A percentile compares a stretch with the other conserved stretches of the same genome.
Conservation (phyloP, 257 asterid genomes). For the Vinca minor region DNA sequence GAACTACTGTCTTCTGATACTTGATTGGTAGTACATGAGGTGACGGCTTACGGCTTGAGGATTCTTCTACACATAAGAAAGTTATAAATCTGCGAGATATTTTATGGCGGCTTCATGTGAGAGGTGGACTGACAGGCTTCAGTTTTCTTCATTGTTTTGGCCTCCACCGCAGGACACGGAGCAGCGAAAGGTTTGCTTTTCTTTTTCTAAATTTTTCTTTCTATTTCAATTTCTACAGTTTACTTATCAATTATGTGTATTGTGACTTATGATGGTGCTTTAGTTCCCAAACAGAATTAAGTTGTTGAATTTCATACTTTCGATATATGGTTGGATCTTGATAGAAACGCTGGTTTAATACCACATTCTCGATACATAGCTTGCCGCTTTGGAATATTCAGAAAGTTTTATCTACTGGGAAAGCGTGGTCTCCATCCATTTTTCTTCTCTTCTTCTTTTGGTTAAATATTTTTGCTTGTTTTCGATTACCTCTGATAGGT, state of each 20-base stretch:
- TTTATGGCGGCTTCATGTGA: conserved; percentile 65
- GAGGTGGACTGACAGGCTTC: conserved; percentile 88
- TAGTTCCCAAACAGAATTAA: conserved; percentile 1
- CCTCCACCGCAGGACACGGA: conserved; percentile 81
- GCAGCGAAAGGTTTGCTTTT: conserved; percentile 66
- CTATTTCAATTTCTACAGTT: neutral
- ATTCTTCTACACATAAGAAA: conserved; percentile 31
- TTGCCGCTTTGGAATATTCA: neutral
- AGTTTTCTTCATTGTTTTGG: conserved; percentile 89
- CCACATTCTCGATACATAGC: neutral
- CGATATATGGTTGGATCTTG: neutral
- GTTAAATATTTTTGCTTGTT: neutral
- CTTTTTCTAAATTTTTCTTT: neutral
- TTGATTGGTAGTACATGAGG: conserved; percentile 40
- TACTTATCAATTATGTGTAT: neutral
- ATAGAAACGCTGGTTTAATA: neutral
- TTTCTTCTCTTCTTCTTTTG: neutral
- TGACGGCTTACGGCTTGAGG: conserved; percentile 30
- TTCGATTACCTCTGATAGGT: neutral
- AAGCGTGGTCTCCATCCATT: neutral
- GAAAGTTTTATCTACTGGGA: neutral
- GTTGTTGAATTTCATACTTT: neutral
- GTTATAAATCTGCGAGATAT: conserved; percentile 15
- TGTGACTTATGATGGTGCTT: neutral
- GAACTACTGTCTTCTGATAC: conserved; percentile 48